These are phyloP conservation scores for Paramyrothecium roridum DNA, from an alignment of 2,329 filamentous ascomycete species.

Conservation along the genomic window DNA sequence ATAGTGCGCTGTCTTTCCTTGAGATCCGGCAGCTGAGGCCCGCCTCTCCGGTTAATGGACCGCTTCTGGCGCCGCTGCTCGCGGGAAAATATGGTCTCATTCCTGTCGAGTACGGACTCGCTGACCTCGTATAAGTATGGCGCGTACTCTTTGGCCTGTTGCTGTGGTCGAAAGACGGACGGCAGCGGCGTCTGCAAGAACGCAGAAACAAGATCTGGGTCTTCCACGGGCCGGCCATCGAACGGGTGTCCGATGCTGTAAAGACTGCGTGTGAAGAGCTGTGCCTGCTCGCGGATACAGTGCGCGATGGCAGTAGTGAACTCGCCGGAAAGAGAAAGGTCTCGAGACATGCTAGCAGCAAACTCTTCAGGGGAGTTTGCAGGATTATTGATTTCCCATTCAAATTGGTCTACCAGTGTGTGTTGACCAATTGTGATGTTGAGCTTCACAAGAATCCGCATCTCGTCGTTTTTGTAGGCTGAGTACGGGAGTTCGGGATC, in stretches of 20 bases:
- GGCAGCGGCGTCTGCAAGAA: slow-evolving; percentile 83
- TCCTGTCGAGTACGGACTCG: slow-evolving; percentile 83
- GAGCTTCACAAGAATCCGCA: slow-evolving; percentile 92
- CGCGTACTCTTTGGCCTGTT: slow-evolving; percentile 89
- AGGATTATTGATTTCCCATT: slow-evolving; percentile 98
- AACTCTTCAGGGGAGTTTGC: slow-evolving; percentile 94
- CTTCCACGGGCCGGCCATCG: slow-evolving; percentile 88
- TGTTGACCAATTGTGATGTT: slow-evolving; percentile 97
- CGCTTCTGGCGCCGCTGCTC: slow-evolving; percentile 94
- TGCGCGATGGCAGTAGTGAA: slow-evolving; percentile 98
- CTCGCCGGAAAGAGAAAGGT: slow-evolving; percentile 88
- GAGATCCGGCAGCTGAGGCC: slow-evolving; percentile 89
- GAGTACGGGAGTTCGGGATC: slow-evolving; percentile 88
- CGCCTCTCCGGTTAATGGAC: slow-evolving; percentile 89
- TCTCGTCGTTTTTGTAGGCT: slow-evolving; percentile 98
- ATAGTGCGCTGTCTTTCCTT: slow-evolving; percentile 94
- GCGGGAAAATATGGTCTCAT: slow-evolving; percentile 87
- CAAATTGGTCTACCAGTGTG: slow-evolving; percentile 93
- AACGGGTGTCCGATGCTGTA: slow-evolving; percentile 94
- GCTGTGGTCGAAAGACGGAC: slow-evolving; percentile 82
- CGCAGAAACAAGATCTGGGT: slow-evolving; percentile 80
- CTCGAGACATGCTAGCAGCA: slow-evolving; percentile 81
- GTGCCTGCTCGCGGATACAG: slow-evolving; percentile 92
- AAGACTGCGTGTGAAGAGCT: slow-evolving; percentile 89
- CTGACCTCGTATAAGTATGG: slow-evolving; percentile 93